Conservation (phyloP, 345 rosid genomes). For the Eucalyptus urophylla region DNA sequence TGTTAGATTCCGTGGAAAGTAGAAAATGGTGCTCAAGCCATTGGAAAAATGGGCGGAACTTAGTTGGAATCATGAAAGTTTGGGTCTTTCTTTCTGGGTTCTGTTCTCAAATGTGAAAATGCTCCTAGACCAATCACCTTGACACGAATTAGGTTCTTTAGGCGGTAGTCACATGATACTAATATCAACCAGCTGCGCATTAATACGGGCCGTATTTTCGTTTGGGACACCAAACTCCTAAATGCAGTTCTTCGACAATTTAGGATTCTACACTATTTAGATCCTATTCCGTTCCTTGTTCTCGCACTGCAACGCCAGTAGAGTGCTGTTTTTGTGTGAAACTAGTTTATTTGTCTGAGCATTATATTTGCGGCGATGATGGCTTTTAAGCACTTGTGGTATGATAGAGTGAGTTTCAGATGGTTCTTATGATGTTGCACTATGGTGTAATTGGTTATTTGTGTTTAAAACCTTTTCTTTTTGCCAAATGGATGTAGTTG, state of each 20-base stretch:
- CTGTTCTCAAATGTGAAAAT: background rate
- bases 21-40: background rate
- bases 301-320: background rate
- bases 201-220: background rate
- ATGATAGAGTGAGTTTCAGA: background rate
- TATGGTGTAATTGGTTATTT: background rate
- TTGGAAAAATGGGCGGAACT: background rate
- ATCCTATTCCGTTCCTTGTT: background rate
- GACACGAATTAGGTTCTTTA: background rate
- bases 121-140: background rate
- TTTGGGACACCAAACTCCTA: background rate
- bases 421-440: background rate
- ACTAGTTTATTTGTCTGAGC: background rate
- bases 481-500: conserved; percentile 34
- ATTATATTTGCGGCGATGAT: background rate
- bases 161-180: background rate
- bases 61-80: background rate
- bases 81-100: background rate
- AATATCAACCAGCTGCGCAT: background rate
- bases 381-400: background rate
- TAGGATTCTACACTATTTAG: background rate
- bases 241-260: background rate
- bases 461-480: background rate
- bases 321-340: background rate
- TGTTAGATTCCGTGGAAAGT: background rate